Base-by-base conservation (phyloP, 331 rosid species). In the Cucumis variabilis region DNA sequence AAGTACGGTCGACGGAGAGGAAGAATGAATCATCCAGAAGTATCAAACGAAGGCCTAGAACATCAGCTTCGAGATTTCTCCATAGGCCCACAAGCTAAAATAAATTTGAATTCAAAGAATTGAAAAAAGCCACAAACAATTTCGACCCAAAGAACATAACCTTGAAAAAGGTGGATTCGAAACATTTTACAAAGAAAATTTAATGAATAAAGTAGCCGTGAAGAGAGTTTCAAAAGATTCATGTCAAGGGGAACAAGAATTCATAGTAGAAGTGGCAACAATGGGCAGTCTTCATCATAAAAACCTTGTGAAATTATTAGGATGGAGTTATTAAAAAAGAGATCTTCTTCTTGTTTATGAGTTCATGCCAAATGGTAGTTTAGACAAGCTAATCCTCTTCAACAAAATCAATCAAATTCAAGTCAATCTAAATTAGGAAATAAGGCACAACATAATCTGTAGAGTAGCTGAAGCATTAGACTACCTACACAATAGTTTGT, bases 91-190 rank as follows among this genome's bases (percentile, higher is more conserved):
- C 89, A 68, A 82, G 72, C 72, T 16, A 19, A 62, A 87, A 93
- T n/a, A n/a, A 93, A 72, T 96, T 92, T 71, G 10, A 16, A 60
- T 87, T 96, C 1, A 76, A 27, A 58, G 93, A 93, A 68, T 88
- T 96, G 1, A 87, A 68, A 84, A 91, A 78, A 46, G 95, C 97
- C 25, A 94, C 99, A 9, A 86, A 83, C 51, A 91, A 91, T 84
- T 96, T 96, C 82, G 90, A 87, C 88, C 94, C 65, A 17, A 94
- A 91, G 21, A 92, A 93, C 90, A 90, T n/a, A n/a, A 92, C 89
- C 99, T 96, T 1, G 98, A 98, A 13, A 58, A 88, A 91, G 98
- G 98, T 1, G 99, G 98, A 0, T 94, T 94, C 73, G 99, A 98
- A 87, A 94, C 95, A 0, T 98, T 96, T 4, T 96, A 92, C 48